Conservation (phyloP, 176 grass and related monocot species). For the Olyra latifolia region DNA sequence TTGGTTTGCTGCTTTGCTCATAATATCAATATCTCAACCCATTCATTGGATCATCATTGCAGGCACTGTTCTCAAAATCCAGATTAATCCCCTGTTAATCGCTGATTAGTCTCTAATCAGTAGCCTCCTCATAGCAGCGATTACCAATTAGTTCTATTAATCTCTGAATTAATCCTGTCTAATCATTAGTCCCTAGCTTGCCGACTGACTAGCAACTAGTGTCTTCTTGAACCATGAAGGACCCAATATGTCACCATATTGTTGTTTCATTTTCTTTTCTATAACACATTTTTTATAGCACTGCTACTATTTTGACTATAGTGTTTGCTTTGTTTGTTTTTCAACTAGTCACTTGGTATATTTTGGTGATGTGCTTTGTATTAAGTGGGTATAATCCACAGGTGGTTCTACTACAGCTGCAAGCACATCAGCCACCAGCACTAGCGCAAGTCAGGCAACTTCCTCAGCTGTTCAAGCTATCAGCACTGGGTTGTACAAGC, state of each 20-base stretch:
- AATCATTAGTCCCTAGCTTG: too few relatives aligned
- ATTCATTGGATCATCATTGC: background rate
- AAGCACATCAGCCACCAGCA: constrained; percentile 45
- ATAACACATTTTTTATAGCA: background rate
- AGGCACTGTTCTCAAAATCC: background rate
- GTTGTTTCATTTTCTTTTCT: background rate
- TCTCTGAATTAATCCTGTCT: too few relatives aligned
- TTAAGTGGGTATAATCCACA: constrained; percentile 28
- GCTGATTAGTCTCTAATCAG: too few relatives aligned
- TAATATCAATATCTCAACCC: background rate
- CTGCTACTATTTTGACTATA: background rate
- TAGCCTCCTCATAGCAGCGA: too few relatives aligned
- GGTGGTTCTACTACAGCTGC: constrained; percentile 55
- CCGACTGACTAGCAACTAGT: too few relatives aligned
- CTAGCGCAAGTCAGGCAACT: constrained; percentile 57
- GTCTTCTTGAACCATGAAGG: background rate
- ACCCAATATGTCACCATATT: background rate
- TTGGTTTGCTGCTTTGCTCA: background rate
- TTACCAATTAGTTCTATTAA: too few relatives aligned
- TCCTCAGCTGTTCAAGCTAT: constrained; percentile 67
- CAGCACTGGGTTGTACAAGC: constrained; percentile 64
- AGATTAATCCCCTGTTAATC: too few relatives aligned
- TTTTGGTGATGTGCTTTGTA: constrained; percentile 4
- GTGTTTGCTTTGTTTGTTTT: constrained; percentile 18
- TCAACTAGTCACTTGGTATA: background rate